A percentile compares a stretch with the other conserved stretches of the same genome.
These are phyloP conservation scores for Sequoia sempervirens DNA, from an alignment of 75 land plant genomes.

Conservation along the genomic window DNA sequence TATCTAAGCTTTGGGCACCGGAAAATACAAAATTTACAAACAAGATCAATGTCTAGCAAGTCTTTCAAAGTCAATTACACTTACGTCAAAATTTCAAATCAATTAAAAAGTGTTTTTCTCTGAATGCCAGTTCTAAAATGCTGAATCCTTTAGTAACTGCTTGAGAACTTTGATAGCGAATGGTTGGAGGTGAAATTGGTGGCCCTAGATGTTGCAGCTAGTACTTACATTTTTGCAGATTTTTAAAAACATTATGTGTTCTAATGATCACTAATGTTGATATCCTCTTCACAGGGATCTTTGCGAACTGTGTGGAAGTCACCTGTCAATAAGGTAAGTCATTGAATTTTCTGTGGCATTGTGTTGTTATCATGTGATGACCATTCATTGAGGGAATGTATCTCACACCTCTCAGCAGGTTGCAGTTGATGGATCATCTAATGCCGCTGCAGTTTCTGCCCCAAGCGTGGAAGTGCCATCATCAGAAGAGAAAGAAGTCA, in stretches of 20 bases:
- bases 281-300: background rate
- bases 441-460: conserved; percentile 15
- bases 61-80: too few species aligned
- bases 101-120: background rate
- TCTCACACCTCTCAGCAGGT: conserved; percentile 16
- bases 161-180: background rate
- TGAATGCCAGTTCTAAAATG: background rate
- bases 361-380: background rate
- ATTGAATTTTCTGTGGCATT: background rate
- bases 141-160: background rate
- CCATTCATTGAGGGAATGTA: background rate
- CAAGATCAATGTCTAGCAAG: too few species aligned
- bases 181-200: background rate
- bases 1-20: too few species aligned
- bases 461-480: conserved; percentile 15
- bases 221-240: background rate
- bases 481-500: conserved; percentile 15
- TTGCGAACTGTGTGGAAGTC: background rate
- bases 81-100: background rate
- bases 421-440: conserved; percentile 29
- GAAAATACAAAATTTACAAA: too few species aligned
- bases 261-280: background rate
- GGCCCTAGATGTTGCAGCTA: background rate
- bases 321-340: background rate
- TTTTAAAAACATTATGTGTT: background rate